These are phyloP conservation scores for Tubosaeta brunneosetosa DNA, from an alignment of 768 basidiomycete genomes.

Conservation along the genomic window DNA sequence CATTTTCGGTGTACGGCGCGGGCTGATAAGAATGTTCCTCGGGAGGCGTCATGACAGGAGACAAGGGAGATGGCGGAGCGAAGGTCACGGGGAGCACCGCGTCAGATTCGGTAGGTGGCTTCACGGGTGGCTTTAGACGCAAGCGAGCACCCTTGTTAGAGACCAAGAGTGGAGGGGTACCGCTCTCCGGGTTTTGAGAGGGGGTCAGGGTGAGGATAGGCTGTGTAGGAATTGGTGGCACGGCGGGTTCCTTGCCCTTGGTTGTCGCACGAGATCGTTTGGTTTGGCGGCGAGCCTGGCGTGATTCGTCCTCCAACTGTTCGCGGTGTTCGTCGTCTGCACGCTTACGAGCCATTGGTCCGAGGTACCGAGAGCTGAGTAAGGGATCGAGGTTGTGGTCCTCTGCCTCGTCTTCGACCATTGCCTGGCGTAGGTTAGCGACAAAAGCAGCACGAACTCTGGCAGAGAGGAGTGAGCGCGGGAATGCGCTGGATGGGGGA, in stretches of 20 bases:
- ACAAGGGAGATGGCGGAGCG: slow-evolving; percentile 29
- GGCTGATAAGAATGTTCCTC: slow-evolving; percentile 30
- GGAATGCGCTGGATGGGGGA: slow-evolving; percentile 44
- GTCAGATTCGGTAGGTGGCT: slow-evolving; percentile 23
- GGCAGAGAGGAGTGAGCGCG: slow-evolving; percentile 42
- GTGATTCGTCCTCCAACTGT: slow-evolving; percentile 43
- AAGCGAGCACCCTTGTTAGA: slow-evolving; percentile 46
- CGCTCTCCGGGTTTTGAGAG: slow-evolving; percentile 16
- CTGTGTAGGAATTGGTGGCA: slow-evolving; percentile 18
- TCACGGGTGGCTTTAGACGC: slow-evolving; percentile 45
- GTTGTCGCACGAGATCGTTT: slow-evolving; percentile 31
- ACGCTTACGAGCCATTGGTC: slow-evolving; percentile 41
- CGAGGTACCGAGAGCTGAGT: slow-evolving; percentile 42
- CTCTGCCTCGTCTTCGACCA: slow-evolving; percentile 41
- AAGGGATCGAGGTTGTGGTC: slow-evolving; percentile 45
- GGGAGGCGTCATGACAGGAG: slow-evolving; percentile 32
- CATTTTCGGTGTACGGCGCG: slow-evolving; percentile 22
- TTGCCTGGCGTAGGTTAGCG: slow-evolving; percentile 45
- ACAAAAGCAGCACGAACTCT: slow-evolving; percentile 43
- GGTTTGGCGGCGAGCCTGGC: slow-evolving; percentile 35
- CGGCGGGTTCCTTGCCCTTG: slow-evolving; percentile 37
- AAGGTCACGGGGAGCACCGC: slow-evolving; percentile 13
- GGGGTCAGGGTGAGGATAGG: slow-evolving; percentile 28
- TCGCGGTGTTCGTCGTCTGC: slow-evolving; percentile 40
- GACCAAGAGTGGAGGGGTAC: slow-evolving; percentile 34